phyloP scores from a whole-genome alignment of 441 rosid species.

The Hura crepitans region DNA sequence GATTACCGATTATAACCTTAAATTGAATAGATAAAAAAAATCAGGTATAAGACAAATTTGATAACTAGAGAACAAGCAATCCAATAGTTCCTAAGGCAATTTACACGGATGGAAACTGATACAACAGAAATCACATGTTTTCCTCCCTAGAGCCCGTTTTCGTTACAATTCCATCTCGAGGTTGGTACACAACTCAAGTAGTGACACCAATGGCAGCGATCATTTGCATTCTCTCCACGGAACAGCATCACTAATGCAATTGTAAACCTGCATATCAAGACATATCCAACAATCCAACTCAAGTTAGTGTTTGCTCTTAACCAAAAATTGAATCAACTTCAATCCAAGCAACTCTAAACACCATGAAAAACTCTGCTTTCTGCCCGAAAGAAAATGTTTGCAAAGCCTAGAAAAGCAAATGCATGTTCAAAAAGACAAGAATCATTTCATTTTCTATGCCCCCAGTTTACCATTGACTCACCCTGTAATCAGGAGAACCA shows the following conservation, averaged over 20 bases:
- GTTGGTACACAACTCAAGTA: constrained; percentile 62
- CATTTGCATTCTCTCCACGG: constrained; percentile 57
- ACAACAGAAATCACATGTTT: not conserved
- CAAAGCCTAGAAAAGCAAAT: not conserved
- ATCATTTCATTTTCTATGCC: not conserved
- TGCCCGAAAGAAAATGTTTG: no score
- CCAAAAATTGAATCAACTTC: no score
- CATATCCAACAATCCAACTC: no score
- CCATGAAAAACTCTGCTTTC: no score
- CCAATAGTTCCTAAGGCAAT: constrained; percentile 4
- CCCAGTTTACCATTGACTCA: constrained; percentile 32
- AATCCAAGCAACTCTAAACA: no score
- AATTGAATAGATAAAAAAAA: not conserved
- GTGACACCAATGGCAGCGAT: constrained; percentile 75
- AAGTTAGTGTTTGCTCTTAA: no score
- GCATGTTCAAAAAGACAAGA: not conserved
- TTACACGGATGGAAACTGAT: constrained; percentile 11
- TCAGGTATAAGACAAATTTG: not conserved
- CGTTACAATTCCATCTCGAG: constrained; percentile 64
- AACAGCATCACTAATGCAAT: constrained; percentile 62
- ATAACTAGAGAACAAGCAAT: not conserved
- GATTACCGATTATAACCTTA: not conserved
- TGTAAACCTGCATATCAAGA: constrained; percentile 37
- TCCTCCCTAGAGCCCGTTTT: constrained; percentile 12
- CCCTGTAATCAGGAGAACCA: constrained; percentile 50